These are phyloP conservation scores for Canariomyces notabilis DNA, from an alignment of 2,329 filamentous ascomycete species.

Conservation along the genomic window DNA sequence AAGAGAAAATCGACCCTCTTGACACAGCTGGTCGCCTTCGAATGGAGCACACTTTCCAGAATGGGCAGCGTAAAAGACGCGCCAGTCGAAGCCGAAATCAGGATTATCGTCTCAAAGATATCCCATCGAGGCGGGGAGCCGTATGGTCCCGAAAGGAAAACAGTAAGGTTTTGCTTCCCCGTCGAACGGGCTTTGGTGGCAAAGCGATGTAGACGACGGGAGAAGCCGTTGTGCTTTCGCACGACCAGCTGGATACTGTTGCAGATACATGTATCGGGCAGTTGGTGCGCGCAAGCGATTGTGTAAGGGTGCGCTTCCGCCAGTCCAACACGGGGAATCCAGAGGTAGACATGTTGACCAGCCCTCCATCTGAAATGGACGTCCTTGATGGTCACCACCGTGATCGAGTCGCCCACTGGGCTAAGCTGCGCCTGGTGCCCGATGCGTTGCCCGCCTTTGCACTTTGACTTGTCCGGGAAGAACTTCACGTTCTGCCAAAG, in stretches of 20 bases:
- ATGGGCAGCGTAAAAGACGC: slow-evolving; percentile 58
- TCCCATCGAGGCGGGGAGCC: slow-evolving; percentile 52
- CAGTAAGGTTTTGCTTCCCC: slow-evolving; percentile 34
- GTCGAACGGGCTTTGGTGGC: slow-evolving; percentile 35
- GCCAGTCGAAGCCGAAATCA: slow-evolving; percentile 59
- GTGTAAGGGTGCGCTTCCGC: slow-evolving; percentile 58
- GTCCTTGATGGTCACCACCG: slow-evolving; percentile 54
- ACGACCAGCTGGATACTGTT: slow-evolving; percentile 57
- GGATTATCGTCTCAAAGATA: slow-evolving; percentile 53
- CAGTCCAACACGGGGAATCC: slow-evolving; percentile 50
- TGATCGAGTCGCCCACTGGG: slow-evolving; percentile 47
- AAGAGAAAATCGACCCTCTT: slow-evolving; percentile 50
- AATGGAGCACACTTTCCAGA: slow-evolving; percentile 48
- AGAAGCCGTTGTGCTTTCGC: slow-evolving; percentile 53
- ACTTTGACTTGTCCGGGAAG: slow-evolving; percentile 36
- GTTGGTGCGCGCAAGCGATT: slow-evolving; percentile 51
- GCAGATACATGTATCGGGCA: slow-evolving; percentile 49
- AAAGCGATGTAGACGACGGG: slow-evolving; percentile 45
- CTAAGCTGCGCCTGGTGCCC: slow-evolving; percentile 49
- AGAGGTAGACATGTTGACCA: slow-evolving; percentile 58
- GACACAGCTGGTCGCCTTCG: slow-evolving; percentile 40
- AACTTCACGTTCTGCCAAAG: slow-evolving; percentile 50
- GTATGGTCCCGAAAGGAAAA: slow-evolving; percentile 53
- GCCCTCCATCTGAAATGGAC: slow-evolving; percentile 55
- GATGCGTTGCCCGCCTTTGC: slow-evolving; percentile 43